Evolutionary conservation across 108 stramenopile species (phyloP).

Genomic region (Nitzschia sp.): DNA sequence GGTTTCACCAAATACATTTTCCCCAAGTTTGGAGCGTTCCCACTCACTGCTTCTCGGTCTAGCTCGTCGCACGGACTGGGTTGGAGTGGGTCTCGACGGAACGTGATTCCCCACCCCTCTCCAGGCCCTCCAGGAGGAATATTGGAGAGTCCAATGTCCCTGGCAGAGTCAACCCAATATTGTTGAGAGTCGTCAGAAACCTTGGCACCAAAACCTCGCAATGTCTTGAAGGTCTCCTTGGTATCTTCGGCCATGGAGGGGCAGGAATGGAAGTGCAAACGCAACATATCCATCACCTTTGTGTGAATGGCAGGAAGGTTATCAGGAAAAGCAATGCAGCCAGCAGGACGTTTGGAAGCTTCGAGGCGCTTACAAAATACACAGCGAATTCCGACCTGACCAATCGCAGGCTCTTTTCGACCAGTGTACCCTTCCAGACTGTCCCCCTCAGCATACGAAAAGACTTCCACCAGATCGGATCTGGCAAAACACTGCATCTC

Average conservation of each 20-base stretch:
- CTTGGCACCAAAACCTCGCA: constrained; percentile 66
- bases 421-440: constrained; percentile 48
- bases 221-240: constrained; percentile 61
- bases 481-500: constrained; percentile 79
- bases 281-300: constrained; percentile 75
- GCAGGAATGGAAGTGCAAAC: constrained; percentile 72
- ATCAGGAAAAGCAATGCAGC: constrained; percentile 68
- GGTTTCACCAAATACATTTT: constrained; percentile 47
- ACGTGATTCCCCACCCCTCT: constrained; percentile 55
- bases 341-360: constrained; percentile 42
- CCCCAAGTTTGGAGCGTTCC: constrained; percentile 17
- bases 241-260: constrained; percentile 60
- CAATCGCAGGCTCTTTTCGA: constrained; percentile 50
- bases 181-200: constrained; percentile 63
- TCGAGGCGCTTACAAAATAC: constrained; percentile 63
- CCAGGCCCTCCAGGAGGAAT: constrained; percentile 36
- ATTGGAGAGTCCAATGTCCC: constrained; percentile 69
- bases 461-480: constrained; percentile 75
- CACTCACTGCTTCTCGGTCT: constrained; percentile 44
- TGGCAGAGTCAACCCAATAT: constrained; percentile 74
- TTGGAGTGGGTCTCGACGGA: constrained; percentile 61
- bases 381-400: constrained; percentile 82
- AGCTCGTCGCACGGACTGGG: constrained; percentile 79
- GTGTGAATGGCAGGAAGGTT: constrained; percentile 51
- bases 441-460: constrained; percentile 59